Percentiles rank a stretch among this genome's conserved stretches.
Conservation (phyloP, 306 rosid genomes). For the Mimosa bimucronata region DNA sequence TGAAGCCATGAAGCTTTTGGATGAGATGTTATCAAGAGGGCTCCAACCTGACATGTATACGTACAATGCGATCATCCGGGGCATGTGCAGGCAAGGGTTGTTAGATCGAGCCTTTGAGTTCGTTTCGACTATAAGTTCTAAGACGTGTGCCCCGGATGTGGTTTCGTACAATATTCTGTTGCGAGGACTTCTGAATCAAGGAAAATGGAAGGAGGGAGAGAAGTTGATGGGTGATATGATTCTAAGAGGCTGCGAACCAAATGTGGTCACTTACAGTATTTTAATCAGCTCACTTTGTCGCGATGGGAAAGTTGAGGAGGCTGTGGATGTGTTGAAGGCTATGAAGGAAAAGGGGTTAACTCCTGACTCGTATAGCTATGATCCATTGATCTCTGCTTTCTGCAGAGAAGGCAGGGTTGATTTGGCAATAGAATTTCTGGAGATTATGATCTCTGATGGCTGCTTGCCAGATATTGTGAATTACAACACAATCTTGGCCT, state of each 20-base stretch:
- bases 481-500: constrained; percentile 78
- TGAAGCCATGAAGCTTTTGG: constrained; percentile 69
- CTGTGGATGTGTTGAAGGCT: constrained; percentile 63
- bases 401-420: constrained; percentile 75
- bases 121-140: constrained; percentile 45
- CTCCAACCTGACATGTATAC: constrained; percentile 76
- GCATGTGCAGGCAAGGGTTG: constrained; percentile 77
- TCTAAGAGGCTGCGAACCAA: constrained; percentile 65
- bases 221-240: constrained; percentile 62
- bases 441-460: constrained; percentile 77
- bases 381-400: constrained; percentile 75
- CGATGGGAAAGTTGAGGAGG: constrained; percentile 67
- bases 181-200: constrained; percentile 59
- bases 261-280: constrained; percentile 67
- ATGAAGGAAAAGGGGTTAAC: constrained; percentile 78
- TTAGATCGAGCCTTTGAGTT: constrained; percentile 72
- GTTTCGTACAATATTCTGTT: constrained; percentile 67
- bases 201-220: constrained; percentile 73
- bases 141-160: constrained; percentile 70
- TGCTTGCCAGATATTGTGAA: constrained; percentile 76
- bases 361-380: constrained; percentile 83
- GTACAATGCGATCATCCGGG: constrained; percentile 68
- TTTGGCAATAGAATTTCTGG: constrained; percentile 66
- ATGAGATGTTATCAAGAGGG: constrained; percentile 71
- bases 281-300: constrained; percentile 71